phyloP scores from a whole-genome alignment of 768 basidiomycete genomes.

The Lentinus tigrinus region DNA sequence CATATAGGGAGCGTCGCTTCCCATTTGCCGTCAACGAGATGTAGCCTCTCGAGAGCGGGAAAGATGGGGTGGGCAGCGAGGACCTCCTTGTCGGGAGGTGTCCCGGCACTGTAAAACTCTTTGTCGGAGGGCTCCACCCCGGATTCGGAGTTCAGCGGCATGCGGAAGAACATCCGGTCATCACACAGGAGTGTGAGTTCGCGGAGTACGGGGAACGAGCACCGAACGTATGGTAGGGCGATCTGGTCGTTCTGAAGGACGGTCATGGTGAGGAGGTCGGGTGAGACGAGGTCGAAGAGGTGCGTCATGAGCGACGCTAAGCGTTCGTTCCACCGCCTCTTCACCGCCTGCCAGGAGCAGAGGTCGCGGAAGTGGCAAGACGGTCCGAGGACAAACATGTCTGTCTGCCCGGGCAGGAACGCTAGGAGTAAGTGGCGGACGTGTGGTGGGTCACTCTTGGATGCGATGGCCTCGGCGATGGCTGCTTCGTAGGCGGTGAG shows the following conservation, averaged over 20 bases:
- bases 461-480: neutral
- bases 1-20: neutral
- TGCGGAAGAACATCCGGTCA: constrained; percentile 4
- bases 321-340: constrained; percentile 1
- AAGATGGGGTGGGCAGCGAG: neutral
- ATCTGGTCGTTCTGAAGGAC: neutral
- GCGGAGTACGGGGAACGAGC: neutral
- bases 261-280: constrained; percentile 3
- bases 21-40: constrained; percentile 2
- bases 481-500: neutral
- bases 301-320: neutral
- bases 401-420: constrained; percentile 7
- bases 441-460: neutral
- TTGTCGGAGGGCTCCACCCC: neutral
- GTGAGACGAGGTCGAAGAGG: constrained; percentile 1
- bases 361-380: neutral
- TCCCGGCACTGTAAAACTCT: neutral
- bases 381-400: constrained; percentile 2
- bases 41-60: constrained; percentile 2
- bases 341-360: neutral
- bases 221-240: constrained; percentile 2
- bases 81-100: neutral
- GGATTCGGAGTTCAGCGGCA: too few relatives aligned
- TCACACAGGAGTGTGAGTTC: constrained; percentile 2
- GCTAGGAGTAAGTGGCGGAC: constrained; percentile 7